phyloP scores from a whole-genome alignment of 495 filamentous ascomycete genomes.

The Hypoxylon trugodes region DNA sequence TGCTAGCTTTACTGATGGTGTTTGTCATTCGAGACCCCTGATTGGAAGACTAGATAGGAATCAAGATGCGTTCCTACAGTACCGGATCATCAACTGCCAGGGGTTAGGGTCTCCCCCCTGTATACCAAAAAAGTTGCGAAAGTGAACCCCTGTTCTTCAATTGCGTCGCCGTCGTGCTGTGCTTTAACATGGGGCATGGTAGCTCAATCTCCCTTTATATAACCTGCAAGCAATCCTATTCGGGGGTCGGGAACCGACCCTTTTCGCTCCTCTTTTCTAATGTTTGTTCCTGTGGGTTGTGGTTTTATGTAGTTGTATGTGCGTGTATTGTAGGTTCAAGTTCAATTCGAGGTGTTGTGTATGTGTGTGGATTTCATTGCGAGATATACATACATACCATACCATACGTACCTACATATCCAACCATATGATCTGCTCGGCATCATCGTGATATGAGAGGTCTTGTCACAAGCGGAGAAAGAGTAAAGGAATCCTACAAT shows the following conservation, averaged over 20 bases:
- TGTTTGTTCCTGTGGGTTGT: constrained; percentile 15
- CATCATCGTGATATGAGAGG: too few species aligned
- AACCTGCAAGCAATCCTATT: constrained; percentile 13
- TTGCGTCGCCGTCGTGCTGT: constrained; percentile 28
- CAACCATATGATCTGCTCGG: constrained; percentile 11
- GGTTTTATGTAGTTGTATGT: too few species aligned
- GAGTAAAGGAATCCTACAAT: constrained; percentile 27
- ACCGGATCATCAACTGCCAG: constrained; percentile 13
- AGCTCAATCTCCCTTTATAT: constrained; percentile 22
- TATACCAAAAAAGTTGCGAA: too few species aligned
- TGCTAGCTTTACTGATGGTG: background rate
- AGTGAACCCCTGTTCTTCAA: constrained; percentile 36
- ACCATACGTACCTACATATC: constrained; percentile 5
- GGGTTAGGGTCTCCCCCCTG: constrained; percentile 14
- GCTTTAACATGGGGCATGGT: too few species aligned
- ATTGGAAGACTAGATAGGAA: constrained; percentile 25
- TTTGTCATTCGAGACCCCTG: constrained; percentile 7
- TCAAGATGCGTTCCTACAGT: constrained; percentile 33
- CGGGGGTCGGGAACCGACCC: constrained; percentile 7
- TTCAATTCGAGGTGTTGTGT: too few species aligned
- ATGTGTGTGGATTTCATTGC: too few species aligned
- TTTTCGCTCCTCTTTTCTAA: constrained; percentile 2
- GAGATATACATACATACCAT: background rate
- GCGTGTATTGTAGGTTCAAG: too few species aligned
- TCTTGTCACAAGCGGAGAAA: too few species aligned